Conservation (phyloP, 768 basidiomycete species). For the Pulveroboletus ravenelii region DNA sequence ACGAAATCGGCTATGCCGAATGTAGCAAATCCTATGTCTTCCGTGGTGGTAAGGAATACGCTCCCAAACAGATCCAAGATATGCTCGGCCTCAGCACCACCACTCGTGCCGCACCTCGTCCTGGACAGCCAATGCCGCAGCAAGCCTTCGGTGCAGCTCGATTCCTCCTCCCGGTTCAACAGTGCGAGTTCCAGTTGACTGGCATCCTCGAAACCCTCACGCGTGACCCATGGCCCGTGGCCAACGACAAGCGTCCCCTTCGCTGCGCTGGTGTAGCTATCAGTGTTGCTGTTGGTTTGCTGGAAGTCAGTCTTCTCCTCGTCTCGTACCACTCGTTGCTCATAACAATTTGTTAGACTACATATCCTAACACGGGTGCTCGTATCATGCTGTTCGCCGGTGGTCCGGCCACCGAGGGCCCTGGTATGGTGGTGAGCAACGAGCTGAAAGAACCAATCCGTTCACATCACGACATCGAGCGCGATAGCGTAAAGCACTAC, state of each 20-base stretch:
- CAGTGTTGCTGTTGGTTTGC: slow-evolving; percentile 85
- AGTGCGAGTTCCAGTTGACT: slow-evolving; percentile 95
- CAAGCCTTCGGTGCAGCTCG: slow-evolving; percentile 81
- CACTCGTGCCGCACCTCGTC: slow-evolving; percentile 79
- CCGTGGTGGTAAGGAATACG: slow-evolving; percentile 95
- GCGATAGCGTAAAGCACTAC: slow-evolving; percentile 94
- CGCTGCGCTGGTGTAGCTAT: slow-evolving; percentile 95
- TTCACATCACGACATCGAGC: slow-evolving; percentile 97
- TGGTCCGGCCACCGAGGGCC: slow-evolving; percentile 94
- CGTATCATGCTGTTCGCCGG: slow-evolving; percentile 96
- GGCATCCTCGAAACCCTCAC: slow-evolving; percentile 83
- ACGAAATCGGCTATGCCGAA: slow-evolving; percentile 94
- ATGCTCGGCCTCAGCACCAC: slow-evolving; percentile 84
- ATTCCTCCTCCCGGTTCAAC: slow-evolving; percentile 87
- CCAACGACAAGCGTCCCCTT: slow-evolving; percentile 86
- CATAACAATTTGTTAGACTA: slow-evolving; percentile 41
- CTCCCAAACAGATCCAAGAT: slow-evolving; percentile 94
- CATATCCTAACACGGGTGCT: slow-evolving; percentile 94
- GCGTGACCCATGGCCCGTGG: slow-evolving; percentile 97
- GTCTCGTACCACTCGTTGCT: background rate
- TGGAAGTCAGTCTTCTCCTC: slow-evolving; percentile 55
- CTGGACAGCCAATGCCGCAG: slow-evolving; percentile 76
- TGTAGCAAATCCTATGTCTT: slow-evolving; percentile 99
- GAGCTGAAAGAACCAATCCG: slow-evolving; percentile 97
- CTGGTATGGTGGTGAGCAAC: slow-evolving; percentile 93